phyloP scores from a whole-genome alignment of 2,329 filamentous ascomycete species.

The Fulvia fulva region DNA sequence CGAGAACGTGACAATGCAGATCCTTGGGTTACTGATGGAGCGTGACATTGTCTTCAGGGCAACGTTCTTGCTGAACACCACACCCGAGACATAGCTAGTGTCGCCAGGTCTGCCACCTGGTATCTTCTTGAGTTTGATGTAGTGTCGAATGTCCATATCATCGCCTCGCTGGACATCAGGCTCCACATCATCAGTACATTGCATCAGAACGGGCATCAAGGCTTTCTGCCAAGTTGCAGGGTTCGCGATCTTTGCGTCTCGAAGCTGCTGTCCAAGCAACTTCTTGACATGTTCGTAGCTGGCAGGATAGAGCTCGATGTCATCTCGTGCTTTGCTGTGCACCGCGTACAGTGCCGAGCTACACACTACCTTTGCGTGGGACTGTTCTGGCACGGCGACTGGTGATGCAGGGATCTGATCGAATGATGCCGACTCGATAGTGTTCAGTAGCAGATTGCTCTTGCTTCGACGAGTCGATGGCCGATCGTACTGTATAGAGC shows the following conservation, averaged over 20 bases:
- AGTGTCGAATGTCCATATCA: conserved; percentile 95
- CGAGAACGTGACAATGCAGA: conserved; percentile 89
- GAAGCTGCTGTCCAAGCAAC: conserved; percentile 76
- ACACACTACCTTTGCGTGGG: conserved; percentile 49
- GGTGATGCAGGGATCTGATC: conserved; percentile 17
- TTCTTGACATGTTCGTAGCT: conserved; percentile 85
- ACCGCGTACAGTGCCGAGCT: conserved; percentile 77
- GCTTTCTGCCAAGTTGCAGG: conserved; percentile 81
- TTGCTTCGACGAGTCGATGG: conserved; percentile 65
- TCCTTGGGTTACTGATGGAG: conserved; percentile 75
- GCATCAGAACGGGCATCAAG: conserved; percentile 81
- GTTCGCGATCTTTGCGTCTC: conserved; percentile 70
- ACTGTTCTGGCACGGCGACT: conserved; percentile 6
- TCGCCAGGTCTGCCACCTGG: conserved; percentile 85
- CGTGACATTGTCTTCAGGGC: conserved; percentile 95
- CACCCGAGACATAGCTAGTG: conserved; percentile 92
- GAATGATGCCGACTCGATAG: conserved; percentile 23
- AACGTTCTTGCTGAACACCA: conserved; percentile 96
- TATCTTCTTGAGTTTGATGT: conserved; percentile 96
- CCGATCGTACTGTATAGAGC: conserved; percentile 68
- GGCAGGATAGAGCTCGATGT: conserved; percentile 77
- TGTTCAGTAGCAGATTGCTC: conserved; percentile 51
- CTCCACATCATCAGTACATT: conserved; percentile 89
- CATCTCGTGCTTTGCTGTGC: conserved; percentile 52
- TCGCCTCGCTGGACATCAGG: conserved; percentile 87